Conservation (phyloP, 2,329 filamentous ascomycete species). For the Phyllosticta citribraziliensis region DNA sequence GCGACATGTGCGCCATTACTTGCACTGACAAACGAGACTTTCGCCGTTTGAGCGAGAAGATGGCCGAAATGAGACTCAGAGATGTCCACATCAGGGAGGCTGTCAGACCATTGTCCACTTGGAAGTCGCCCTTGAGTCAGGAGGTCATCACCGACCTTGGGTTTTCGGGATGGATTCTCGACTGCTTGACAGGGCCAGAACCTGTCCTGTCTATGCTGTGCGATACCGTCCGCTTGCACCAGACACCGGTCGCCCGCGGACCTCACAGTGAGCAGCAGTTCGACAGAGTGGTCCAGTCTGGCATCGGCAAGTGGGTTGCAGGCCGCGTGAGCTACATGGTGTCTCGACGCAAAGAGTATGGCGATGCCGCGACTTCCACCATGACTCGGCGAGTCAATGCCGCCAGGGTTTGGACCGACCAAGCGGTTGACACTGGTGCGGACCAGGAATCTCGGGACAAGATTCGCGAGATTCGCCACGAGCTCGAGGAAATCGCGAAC, state of each 20-base stretch:
- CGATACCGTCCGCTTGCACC: conserved; percentile 58
- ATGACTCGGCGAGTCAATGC: conserved; percentile 49
- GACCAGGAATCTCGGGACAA: conserved; percentile 52
- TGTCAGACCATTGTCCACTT: conserved; percentile 43
- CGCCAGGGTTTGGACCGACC: conserved; percentile 66
- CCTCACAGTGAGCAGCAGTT: conserved; percentile 61
- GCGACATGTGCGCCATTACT: conserved; percentile 56
- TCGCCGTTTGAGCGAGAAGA: conserved; percentile 43
- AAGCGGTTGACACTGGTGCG: conserved; percentile 58
- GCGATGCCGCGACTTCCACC: conserved; percentile 67
- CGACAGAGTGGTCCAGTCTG: conserved; percentile 49
- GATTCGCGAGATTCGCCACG: conserved; percentile 33
- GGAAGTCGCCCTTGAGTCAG: conserved; percentile 44
- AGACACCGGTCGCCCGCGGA: conserved; percentile 52
- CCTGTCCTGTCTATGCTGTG: conserved; percentile 85
- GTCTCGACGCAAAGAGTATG: conserved; percentile 69
- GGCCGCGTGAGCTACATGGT: conserved; percentile 55
- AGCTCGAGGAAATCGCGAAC: conserved; percentile 29
- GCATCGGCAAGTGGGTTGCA: conserved; percentile 61
- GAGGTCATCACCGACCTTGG: conserved; percentile 51
- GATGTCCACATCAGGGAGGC: conserved; percentile 58
- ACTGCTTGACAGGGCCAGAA: conserved; percentile 71
- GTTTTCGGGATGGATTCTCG: conserved; percentile 70
- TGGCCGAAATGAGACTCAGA: conserved; percentile 51
- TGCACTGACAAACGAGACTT: conserved; percentile 68